Base-by-base conservation (phyloP, 2,329 filamentous ascomycete genomes). In the Aspergillus phoenicis region DNA sequence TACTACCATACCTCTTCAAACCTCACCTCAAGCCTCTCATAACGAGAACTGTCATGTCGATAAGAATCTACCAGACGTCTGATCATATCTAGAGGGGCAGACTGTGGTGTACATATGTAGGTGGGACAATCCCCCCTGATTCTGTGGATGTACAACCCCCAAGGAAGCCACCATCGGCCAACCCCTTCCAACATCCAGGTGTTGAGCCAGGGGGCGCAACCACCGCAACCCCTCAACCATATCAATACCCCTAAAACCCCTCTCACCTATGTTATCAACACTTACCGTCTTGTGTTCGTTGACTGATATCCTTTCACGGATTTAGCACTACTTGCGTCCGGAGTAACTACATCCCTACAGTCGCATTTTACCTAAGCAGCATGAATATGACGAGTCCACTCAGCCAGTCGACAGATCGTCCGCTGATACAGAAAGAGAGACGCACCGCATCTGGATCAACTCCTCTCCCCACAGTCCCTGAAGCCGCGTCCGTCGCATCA, bases 301-400 rank as follows among this genome's bases (percentile, higher is more conserved):
- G 20, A 45, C 20, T 24, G 41, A 30, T 28, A 26, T 49, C 45
- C 24, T 17, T 49, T 24, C 22, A 24, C 26, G 22, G 45, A 28
- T 49, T 28, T 49, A 26, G 45, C 45, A 49, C 30, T 24, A 26
- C 20, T 13, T 28, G 22, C 45, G 8, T 20, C 26, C 28, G 24
- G 39, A 43, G 15, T 43, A 28, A 24, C 20, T 26, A 17, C 45
- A 49, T 17, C 13, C 4, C 45, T 49, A 26, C 45, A 15, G 45
- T 13, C 26, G 22, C 45, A 30, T 26, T 11, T 11, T 51, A 28
- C 47, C 47, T 26, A 7, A n/a, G 13, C 26, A 6, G 30, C 15
- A n/a, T n/a, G n/a, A 51, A 51, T 51, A 51, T 51, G 47, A 51
- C 47, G 26, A 51, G 47, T 51, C 47, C 47, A 51, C 26, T 33